Conservation (phyloP, 129 eudicot species). For the Artemisia annua region DNA sequence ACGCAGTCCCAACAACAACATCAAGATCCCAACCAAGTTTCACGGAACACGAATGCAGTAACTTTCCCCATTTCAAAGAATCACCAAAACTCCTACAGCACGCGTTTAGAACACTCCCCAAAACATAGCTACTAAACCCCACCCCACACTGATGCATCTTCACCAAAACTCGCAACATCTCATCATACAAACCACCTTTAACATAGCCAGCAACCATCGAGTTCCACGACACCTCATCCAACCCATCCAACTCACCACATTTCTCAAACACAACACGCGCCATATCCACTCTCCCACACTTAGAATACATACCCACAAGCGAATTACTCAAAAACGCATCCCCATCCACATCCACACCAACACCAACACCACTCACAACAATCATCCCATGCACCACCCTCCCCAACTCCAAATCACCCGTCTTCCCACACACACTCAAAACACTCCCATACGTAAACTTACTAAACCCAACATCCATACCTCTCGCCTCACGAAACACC, state of each 20-base stretch:
- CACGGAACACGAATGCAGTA: conserved; percentile 36
- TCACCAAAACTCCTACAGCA: conserved; percentile 31
- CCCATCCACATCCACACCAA: conserved; percentile 20
- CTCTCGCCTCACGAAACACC: conserved; percentile 36
- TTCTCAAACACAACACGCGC: conserved; percentile 38
- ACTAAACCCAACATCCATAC: conserved; percentile 10
- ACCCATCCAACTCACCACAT: conserved; percentile 36
- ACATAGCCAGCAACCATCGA: conserved; percentile 47
- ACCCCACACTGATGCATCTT: conserved; percentile 40
- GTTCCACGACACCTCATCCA: conserved; percentile 61
- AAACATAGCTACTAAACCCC: conserved; percentile 38
- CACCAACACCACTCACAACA: conserved; percentile 32
- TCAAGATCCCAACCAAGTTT: conserved; percentile 51
- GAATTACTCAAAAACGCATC: conserved; percentile 45
- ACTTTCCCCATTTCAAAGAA: conserved; percentile 37
- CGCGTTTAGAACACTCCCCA: conserved; percentile 52
- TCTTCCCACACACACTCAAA: conserved; percentile 43
- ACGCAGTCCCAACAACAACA: conserved; percentile 50
- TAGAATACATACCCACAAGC: conserved; percentile 45
- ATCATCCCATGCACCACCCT: conserved; percentile 44
- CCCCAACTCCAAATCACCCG: conserved; percentile 34
- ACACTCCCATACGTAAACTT: conserved; percentile 40
- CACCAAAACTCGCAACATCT: conserved; percentile 39
- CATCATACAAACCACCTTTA: conserved; percentile 25
- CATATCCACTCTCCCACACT: conserved; percentile 47